Evolutionary conservation across 768 basidiomycete species (phyloP).

Genomic region (Hemileccinum rubropunctum): DNA sequence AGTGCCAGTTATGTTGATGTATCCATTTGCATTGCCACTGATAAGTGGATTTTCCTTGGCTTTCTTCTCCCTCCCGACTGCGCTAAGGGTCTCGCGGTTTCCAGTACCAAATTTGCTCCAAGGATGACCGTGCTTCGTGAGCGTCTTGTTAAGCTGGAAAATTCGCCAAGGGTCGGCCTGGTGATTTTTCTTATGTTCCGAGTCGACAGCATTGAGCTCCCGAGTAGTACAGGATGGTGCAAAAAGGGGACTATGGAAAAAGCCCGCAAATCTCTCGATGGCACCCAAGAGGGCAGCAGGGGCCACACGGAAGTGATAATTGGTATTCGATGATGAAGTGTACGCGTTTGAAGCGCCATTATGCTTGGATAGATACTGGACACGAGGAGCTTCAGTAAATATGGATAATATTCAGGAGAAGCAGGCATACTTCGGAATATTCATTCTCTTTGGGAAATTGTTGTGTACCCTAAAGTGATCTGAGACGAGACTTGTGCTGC

Average conservation of each 20-base stretch:
- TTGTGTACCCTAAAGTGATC: slow-evolving; percentile 60
- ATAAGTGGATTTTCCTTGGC: slow-evolving; percentile 42
- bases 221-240: slow-evolving; percentile 78
- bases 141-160: slow-evolving; percentile 89
- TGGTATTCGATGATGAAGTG: slow-evolving; percentile 89
- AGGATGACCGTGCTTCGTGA: slow-evolving; percentile 73
- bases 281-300: slow-evolving; percentile 64
- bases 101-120: slow-evolving; percentile 95
- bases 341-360: slow-evolving; percentile 91
- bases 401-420: neutral
- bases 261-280: slow-evolving; percentile 74
- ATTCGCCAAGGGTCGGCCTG: slow-evolving; percentile 91
- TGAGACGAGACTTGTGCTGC: neutral
- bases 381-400: neutral
- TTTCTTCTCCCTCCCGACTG: slow-evolving; percentile 56
- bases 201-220: slow-evolving; percentile 94
- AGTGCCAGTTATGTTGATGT: slow-evolving; percentile 13
- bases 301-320: slow-evolving; percentile 77
- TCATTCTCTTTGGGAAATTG: slow-evolving; percentile 92
- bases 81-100: slow-evolving; percentile 68
- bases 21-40: slow-evolving; percentile 26
- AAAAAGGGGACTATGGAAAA: slow-evolving; percentile 95
- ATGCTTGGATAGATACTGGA: slow-evolving; percentile 72
- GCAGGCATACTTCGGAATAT: slow-evolving; percentile 68
- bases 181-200: slow-evolving; percentile 95